Conservation (phyloP, 768 basidiomycete genomes). For the Pluteus cervinus region DNA sequence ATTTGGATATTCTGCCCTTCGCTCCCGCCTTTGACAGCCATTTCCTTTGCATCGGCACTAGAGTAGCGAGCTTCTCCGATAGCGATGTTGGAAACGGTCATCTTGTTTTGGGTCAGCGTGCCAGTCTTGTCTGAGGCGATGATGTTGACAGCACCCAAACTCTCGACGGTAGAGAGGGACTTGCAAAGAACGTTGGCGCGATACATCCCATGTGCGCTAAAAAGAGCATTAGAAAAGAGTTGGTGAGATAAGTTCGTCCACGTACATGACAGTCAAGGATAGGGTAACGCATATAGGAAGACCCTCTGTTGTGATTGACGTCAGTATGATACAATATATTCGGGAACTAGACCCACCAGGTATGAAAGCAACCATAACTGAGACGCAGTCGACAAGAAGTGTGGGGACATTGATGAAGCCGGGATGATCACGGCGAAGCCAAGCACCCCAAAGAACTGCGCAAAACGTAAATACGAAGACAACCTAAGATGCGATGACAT, state of each 20-base stretch:
- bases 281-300: constrained; percentile 50
- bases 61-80: constrained; percentile 26
- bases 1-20: constrained; percentile 17
- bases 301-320: constrained; percentile 25
- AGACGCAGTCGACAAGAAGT: constrained; percentile 53
- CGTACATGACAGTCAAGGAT: too few relatives aligned
- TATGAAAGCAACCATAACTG: too few relatives aligned
- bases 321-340: neutral
- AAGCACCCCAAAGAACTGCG: constrained; percentile 19
- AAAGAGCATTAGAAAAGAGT: too few relatives aligned
- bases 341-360: constrained; percentile 22
- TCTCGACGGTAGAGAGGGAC: constrained; percentile 58
- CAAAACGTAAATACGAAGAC: too few relatives aligned
- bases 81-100: constrained; percentile 47
- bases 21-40: constrained; percentile 6
- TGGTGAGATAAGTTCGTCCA: too few relatives aligned
- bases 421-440: constrained; percentile 35
- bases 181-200: constrained; percentile 20
- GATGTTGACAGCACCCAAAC: constrained; percentile 47
- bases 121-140: constrained; percentile 66
- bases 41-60: constrained; percentile 10
- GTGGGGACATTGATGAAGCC: constrained; percentile 41
- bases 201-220: too few relatives aligned
- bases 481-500: constrained; percentile 32
- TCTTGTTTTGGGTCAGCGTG: constrained; percentile 55